Evolutionary conservation across 225 moss, liverwort and hornwort species (phyloP).

Genomic region (Straminergon stramineum): DNA sequence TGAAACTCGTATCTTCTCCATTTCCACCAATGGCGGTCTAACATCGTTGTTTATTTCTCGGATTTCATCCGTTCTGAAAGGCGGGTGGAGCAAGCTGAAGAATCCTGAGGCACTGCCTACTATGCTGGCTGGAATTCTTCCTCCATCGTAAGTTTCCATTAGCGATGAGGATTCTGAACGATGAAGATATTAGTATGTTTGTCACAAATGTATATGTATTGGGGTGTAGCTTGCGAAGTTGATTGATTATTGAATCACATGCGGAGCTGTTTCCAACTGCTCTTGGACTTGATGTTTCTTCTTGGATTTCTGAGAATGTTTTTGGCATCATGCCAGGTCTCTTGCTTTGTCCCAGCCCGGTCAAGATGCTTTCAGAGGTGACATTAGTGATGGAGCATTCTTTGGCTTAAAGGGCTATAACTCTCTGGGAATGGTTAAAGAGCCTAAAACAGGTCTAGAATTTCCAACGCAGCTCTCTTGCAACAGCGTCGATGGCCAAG

Average conservation of each 20-base stretch:
- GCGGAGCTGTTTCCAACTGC: background rate
- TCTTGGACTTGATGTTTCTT: background rate
- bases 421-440: slow-evolving; percentile 20
- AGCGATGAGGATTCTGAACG: background rate
- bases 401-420: slow-evolving; percentile 1
- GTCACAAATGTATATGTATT: background rate
- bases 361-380: slow-evolving; percentile 15
- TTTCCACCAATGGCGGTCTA: background rate
- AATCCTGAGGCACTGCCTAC: slow-evolving; percentile 16
- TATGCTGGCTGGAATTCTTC: slow-evolving; percentile 33
- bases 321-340: slow-evolving; percentile 13
- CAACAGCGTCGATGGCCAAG: slow-evolving; percentile 23
- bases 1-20: slow-evolving; percentile 3
- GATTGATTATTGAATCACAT: background rate
- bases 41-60: slow-evolving; percentile 20
- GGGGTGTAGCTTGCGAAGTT: background rate
- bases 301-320: slow-evolving; percentile 6
- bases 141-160: slow-evolving; percentile 37
- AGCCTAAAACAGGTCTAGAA: slow-evolving; percentile 52
- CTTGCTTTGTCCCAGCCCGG: slow-evolving; percentile 6
- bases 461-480: slow-evolving; percentile 42
- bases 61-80: slow-evolving; percentile 29
- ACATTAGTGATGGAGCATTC: slow-evolving; percentile 12
- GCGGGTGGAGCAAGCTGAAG: slow-evolving; percentile 46
- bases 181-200: background rate